Base-by-base conservation (phyloP, 1,284 basidiomycete genomes). In the Ceraceosorus bombacis region DNA sequence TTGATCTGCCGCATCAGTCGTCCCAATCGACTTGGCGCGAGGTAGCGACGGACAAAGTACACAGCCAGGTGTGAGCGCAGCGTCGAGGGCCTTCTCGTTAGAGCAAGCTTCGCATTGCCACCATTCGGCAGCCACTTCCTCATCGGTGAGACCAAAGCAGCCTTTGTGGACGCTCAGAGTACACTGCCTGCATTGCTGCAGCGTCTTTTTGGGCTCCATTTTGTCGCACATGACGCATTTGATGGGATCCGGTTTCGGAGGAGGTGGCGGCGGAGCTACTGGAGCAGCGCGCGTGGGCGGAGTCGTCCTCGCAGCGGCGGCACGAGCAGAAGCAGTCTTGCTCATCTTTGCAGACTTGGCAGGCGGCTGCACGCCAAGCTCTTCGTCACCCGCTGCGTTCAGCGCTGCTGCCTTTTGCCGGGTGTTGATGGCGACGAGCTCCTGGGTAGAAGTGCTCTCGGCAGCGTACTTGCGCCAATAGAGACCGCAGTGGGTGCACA, bases 391-490 rank as follows among this genome's bases (percentile, higher is more conserved):
- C 6, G 60, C 58, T 27, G 27, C 27, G 3, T 27, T 27, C 2
- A 62, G 56, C n/a, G 61, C 55, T 5, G 62, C 60, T 6, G 62
- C 59, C 54, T 68, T 68, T 57, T 68, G 66, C 13, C 66, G 62
- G 9, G 66, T 66, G 48, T 62, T 69, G 56, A 64, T 60, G 15
- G 71, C 68, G 5, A 70, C 62, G 9, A 72, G 59, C 12, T 70
- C 68, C 9, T 64, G 63, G 7, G 65, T 69, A 46, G 63, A 68
- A 12, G 51, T 49, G 10, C 67, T 64, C 49, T 76, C 73, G 7
- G 73, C 73, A 7, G 74, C 75, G 56, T 77, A 77, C 57, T 75
- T 77, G 46, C 75, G 66, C 75, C 75, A 77, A 50, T 71, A 66
- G 27, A 75, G 60, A n/a, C 75, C 75, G 54, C 75, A 77, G 46